Evolutionary conservation across 345 rosid genomes (phyloP).

Genomic region (Balakata baccata): DNA sequence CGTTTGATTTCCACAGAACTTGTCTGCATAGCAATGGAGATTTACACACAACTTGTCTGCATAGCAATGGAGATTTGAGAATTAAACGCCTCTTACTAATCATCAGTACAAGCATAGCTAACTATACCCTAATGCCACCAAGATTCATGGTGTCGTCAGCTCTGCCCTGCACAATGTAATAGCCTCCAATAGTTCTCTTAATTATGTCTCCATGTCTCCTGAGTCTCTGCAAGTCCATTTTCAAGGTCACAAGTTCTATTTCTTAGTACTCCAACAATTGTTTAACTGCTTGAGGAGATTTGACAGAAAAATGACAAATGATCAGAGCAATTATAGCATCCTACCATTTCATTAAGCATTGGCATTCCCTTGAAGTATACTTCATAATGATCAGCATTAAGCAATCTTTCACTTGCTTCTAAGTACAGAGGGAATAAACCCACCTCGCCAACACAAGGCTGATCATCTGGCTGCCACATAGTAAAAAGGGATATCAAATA

Average conservation of each 20-base stretch:
- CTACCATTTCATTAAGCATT: constrained; percentile 57
- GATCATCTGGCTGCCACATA: constrained; percentile 57
- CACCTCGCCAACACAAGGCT: constrained; percentile 78
- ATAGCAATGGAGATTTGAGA: background rate
- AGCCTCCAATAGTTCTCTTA: constrained; percentile 70
- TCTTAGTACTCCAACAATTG: no score
- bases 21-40: no score
- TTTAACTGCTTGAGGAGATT: no score
- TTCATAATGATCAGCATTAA: constrained; percentile 70
- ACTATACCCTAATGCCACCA: constrained; percentile 83
- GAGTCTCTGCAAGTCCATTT: constrained; percentile 47
- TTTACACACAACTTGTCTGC: no score
- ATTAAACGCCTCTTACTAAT: background rate
- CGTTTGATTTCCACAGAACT: constrained; percentile 89
- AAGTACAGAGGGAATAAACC: constrained; percentile 70
- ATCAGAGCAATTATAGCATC: no score
- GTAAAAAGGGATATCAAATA: constrained; percentile 18
- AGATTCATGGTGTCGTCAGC: constrained; percentile 99
- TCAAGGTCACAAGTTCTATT: background rate
- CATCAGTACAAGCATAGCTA: background rate
- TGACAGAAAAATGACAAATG: no score
- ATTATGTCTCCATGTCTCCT: constrained; percentile 88
- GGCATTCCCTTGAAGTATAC: constrained; percentile 91
- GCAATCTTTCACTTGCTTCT: constrained; percentile 73
- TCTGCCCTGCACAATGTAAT: constrained; percentile 66